These are phyloP conservation scores for Metschnikowia matae DNA, from an alignment of 805 yeast genomes.

Conservation along the genomic window DNA sequence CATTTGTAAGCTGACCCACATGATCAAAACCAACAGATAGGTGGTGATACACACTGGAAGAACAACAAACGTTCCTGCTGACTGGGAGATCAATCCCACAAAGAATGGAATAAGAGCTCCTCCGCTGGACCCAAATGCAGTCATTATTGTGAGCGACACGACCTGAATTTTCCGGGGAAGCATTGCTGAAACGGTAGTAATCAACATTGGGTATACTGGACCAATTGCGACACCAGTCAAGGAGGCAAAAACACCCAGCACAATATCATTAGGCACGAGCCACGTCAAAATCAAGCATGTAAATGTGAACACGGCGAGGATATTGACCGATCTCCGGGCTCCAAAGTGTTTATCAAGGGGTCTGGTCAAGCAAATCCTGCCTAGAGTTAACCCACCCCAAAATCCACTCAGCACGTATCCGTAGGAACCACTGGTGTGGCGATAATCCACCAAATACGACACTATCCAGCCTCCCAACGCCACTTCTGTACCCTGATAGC, in stretches of 20 bases:
- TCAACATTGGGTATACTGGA: conserved; percentile 23
- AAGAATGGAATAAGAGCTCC: conserved; percentile 24
- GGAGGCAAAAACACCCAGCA: conserved; percentile 17
- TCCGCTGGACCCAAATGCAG: conserved; percentile 25
- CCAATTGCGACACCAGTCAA: conserved; percentile 20
- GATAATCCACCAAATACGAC: conserved; percentile 21
- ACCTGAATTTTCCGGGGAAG: conserved; percentile 24
- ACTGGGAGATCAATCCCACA: conserved; percentile 21
- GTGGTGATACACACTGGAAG: conserved; percentile 22
- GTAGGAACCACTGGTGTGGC: conserved; percentile 15
- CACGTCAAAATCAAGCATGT: conserved; percentile 16
- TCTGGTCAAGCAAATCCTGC: conserved; percentile 19
- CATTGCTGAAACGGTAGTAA: conserved; percentile 18
- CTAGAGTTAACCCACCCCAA: conserved; percentile 24
- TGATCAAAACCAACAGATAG: conserved; percentile 14
- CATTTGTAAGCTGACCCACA: conserved; percentile 13
- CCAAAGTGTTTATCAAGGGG: conserved; percentile 17
- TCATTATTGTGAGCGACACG: conserved; percentile 20
- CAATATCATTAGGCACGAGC: conserved; percentile 13
- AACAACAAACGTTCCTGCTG: conserved; percentile 22
- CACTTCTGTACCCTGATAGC: conserved; percentile 23
- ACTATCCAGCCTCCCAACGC: conserved; percentile 25
- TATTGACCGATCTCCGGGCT: conserved; percentile 14
- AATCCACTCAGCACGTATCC: conserved; percentile 24
- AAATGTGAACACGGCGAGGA: conserved; percentile 13